A percentile compares a stretch with the other conserved stretches of the same genome.
phyloP scores from a whole-genome alignment of 495 filamentous ascomycete species.

The Penicillium dipodomyicola region DNA sequence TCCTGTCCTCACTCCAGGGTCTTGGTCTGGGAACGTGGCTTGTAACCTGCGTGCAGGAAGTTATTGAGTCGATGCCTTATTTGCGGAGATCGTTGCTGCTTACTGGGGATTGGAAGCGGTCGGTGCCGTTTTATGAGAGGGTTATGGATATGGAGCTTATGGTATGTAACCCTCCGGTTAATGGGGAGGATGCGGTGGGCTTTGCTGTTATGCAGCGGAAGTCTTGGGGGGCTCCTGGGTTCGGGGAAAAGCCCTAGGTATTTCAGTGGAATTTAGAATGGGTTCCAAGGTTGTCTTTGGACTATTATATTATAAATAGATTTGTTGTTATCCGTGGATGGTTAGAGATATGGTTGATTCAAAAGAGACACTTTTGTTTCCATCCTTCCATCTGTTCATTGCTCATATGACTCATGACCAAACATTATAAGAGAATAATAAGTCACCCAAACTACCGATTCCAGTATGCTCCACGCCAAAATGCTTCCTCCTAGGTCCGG shows the following conservation, averaged over 20 bases:
- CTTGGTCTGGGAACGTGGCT: slow-evolving; percentile 64
- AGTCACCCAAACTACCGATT: neutral
- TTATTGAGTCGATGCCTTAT: slow-evolving; percentile 51
- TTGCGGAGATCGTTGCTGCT: slow-evolving; percentile 54
- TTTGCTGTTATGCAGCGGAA: slow-evolving; percentile 28
- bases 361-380: neutral
- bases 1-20: slow-evolving; percentile 53
- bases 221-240: slow-evolving; percentile 10
- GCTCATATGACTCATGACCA: slow-evolving; percentile 6
- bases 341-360: neutral
- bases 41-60: slow-evolving; percentile 55
- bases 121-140: slow-evolving; percentile 43
- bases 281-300: neutral
- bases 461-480: neutral
- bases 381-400: neutral
- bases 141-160: slow-evolving; percentile 46
- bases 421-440: slow-evolving; percentile 6
- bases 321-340: neutral
- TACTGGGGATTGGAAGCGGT: slow-evolving; percentile 37
- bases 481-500: neutral
- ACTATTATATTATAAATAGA: neutral
- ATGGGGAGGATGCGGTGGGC: slow-evolving; percentile 14
- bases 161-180: slow-evolving; percentile 20
- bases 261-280: neutral
- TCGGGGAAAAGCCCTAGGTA: neutral